Evolutionary conservation across 352 stramenopile species (phyloP).

Genomic region (Pelagophyceae sp.): DNA sequence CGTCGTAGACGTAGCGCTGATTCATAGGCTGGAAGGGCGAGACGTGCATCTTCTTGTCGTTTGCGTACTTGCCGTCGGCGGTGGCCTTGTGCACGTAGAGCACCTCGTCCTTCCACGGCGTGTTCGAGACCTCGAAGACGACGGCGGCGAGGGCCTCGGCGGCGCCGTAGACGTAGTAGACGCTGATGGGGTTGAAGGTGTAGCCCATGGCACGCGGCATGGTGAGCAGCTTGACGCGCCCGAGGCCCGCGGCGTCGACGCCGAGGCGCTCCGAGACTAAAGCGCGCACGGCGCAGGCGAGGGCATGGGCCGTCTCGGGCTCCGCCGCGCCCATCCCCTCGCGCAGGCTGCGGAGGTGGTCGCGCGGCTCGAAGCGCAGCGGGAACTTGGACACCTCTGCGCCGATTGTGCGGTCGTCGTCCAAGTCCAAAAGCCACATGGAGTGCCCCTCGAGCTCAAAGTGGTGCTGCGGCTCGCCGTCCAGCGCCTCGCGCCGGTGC

Average conservation of each 20-base stretch:
- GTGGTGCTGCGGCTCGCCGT: neutral
- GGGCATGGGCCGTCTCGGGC: neutral
- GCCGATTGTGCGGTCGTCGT: neutral
- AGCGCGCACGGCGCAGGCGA: neutral
- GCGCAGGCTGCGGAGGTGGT: neutral
- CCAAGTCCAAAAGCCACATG: neutral
- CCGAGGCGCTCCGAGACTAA: neutral
- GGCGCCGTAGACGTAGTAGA: constrained; percentile 17
- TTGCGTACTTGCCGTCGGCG: neutral
- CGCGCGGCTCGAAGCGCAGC: neutral
- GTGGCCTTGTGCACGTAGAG: neutral
- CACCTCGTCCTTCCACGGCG: constrained; percentile 11
- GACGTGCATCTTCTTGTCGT: constrained; percentile 20
- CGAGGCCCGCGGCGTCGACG: neutral
- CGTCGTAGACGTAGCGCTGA: constrained; percentile 1
- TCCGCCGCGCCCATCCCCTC: neutral
- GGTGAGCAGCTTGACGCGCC: constrained; percentile 5
- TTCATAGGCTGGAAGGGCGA: constrained; percentile 25
- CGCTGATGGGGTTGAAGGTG: constrained; percentile 22
- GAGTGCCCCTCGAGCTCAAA: neutral
- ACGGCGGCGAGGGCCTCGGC: neutral
- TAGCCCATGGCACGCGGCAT: constrained; percentile 12
- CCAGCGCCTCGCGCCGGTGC: neutral
- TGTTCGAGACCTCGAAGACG: constrained; percentile 21
- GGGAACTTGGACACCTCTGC: neutral